Evolutionary conservation across 208 protist genomes (phyloP).

Genomic region (Wallacemonas sp.): DNA sequence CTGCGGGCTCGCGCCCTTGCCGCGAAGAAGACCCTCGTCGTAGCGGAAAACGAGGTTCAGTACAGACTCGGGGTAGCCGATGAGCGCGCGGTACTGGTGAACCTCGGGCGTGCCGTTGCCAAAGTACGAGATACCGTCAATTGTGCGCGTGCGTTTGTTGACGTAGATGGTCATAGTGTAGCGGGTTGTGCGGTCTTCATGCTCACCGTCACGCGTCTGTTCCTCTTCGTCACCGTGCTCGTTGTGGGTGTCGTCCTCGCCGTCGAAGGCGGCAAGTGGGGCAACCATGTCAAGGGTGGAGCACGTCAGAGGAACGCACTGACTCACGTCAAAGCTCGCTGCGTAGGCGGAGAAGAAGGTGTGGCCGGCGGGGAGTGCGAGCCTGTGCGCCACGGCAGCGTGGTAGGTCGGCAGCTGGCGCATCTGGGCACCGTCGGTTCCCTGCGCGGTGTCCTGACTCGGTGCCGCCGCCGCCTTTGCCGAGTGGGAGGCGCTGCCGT

Average conservation of each 20-base stretch:
- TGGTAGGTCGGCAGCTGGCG: constrained; percentile 49
- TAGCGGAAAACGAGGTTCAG: constrained; percentile 82
- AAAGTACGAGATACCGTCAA: constrained; percentile 83
- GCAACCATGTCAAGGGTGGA: not conserved
- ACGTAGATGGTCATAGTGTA: constrained; percentile 69
- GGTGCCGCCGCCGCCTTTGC: too few relatives aligned
- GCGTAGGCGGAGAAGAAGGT: constrained; percentile 27
- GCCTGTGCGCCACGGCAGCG: constrained; percentile 37
- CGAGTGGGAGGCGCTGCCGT: constrained; percentile 35
- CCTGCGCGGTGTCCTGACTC: not conserved
- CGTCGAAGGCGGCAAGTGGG: not conserved
- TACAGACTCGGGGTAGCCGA: constrained; percentile 82
- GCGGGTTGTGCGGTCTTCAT: constrained; percentile 17
- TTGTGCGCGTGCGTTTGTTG: constrained; percentile 52
- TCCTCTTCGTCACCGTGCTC: not conserved
- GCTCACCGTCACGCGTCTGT: not conserved
- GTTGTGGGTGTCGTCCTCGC: not conserved
- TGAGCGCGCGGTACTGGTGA: constrained; percentile 73
- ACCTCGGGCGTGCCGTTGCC: constrained; percentile 69
- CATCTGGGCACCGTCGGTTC: not conserved
- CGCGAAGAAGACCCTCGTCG: constrained; percentile 35
- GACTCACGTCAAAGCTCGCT: constrained; percentile 12
- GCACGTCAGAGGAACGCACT: constrained; percentile 4
- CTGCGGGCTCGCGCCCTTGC: constrained; percentile 1
- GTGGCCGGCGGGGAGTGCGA: constrained; percentile 49